Percentiles rank a stretch among this genome's conserved stretches.
phyloP scores from a whole-genome alignment of 164 flowering plant species.

The Tinospora cordifolia region DNA sequence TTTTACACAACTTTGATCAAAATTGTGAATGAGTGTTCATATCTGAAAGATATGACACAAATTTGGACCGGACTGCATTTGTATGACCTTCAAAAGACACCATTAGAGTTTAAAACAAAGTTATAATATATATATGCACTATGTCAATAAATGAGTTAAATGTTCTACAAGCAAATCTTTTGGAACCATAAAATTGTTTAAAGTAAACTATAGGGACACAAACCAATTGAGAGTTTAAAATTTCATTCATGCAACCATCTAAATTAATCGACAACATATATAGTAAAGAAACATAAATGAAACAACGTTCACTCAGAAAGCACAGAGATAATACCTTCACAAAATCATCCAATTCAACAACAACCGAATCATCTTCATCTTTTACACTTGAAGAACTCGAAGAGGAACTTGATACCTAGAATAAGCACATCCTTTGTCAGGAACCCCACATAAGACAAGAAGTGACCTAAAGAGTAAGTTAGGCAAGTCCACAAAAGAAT shows the following conservation, averaged over 20 bases:
- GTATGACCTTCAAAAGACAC: neutral
- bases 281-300: neutral
- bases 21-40: neutral
- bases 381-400: conserved; percentile 30
- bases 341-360: conserved; percentile 65
- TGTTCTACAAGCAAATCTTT: neutral
- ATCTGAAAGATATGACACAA: neutral
- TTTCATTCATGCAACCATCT: neutral
- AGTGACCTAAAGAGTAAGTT: neutral
- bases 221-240: neutral
- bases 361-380: conserved; percentile 38
- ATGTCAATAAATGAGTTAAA: neutral
- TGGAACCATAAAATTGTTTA: too few species aligned
- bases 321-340: conserved; percentile 39
- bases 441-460: neutral
- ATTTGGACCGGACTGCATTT: neutral
- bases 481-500: too few species aligned
- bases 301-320: neutral
- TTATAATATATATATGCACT: too few species aligned
- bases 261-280: neutral
- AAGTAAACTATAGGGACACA: neutral
- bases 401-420: conserved; percentile 37
- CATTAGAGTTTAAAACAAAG: too few species aligned
- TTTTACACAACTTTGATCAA: neutral
- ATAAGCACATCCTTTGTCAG: neutral